Conservation (phyloP, 495 filamentous ascomycete genomes). For the Aspergillus asperescens region DNA sequence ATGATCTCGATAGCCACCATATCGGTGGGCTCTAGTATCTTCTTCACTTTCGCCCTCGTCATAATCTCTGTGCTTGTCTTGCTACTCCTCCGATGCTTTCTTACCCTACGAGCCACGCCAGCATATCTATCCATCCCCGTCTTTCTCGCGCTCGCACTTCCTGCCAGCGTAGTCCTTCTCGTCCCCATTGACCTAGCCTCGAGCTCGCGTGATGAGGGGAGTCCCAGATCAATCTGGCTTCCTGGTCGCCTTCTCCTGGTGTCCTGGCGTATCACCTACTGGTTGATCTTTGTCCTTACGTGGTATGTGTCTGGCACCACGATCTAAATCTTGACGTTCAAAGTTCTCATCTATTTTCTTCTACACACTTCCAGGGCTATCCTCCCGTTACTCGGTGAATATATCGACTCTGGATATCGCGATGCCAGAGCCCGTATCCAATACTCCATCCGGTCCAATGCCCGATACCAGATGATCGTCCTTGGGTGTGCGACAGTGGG, state of each 20-base stretch:
- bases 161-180: constrained; percentile 86
- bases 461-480: constrained; percentile 76
- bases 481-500: constrained; percentile 65
- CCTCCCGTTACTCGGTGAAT: constrained; percentile 87
- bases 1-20: constrained; percentile 32
- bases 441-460: constrained; percentile 81
- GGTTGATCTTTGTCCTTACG: constrained; percentile 90
- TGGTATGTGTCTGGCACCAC: constrained; percentile 53
- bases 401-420: constrained; percentile 87
- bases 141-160: constrained; percentile 88
- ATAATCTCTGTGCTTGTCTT: constrained; percentile 69
- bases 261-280: constrained; percentile 90
- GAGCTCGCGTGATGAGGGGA: constrained; percentile 63
- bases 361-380: constrained; percentile 59
- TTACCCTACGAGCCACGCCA: constrained; percentile 85
- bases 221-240: constrained; percentile 60
- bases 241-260: constrained; percentile 68
- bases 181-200: constrained; percentile 96
- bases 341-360: constrained; percentile 1
- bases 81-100: constrained; percentile 78
- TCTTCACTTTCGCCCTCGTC: constrained; percentile 65
- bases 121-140: constrained; percentile 87
- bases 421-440: constrained; percentile 72
- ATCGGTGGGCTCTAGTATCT: constrained; percentile 63
- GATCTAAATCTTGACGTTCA: background rate